Conservation (phyloP, 257 asterid genomes). For the Solanum ossicruentum region DNA sequence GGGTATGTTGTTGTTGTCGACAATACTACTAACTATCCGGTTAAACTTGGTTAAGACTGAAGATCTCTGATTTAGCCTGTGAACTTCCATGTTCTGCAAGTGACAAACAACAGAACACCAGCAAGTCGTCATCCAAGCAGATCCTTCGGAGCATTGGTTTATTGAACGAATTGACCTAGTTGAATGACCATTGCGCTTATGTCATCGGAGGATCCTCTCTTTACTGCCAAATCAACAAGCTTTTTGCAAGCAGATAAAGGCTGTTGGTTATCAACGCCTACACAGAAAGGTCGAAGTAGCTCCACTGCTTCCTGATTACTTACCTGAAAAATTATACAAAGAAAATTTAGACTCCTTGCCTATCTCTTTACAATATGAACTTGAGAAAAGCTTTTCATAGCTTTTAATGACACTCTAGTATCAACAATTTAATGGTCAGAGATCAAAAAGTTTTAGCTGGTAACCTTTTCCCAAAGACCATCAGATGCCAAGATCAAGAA, state of each 20-base stretch:
- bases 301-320: conserved; percentile 80
- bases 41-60: not conserved
- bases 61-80: not conserved
- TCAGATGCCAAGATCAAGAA: conserved; percentile 78
- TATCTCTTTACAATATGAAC: not conserved
- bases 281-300: conserved; percentile 27
- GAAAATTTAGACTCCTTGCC: not conserved
- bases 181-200: conserved; percentile 50
- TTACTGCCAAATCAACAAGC: conserved; percentile 46
- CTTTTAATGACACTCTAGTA: not conserved
- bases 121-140: not conserved
- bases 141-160: not conserved
- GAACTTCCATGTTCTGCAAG: not conserved
- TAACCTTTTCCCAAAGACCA: conserved; percentile 82
- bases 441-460: not conserved
- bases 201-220: conserved; percentile 69
- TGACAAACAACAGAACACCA: not conserved
- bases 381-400: not conserved
- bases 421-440: not conserved
- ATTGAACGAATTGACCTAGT: conserved; percentile 30
- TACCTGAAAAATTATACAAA: conserved; percentile 30
- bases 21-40: not conserved
- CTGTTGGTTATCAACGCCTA: conserved; percentile 24
- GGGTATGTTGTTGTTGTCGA: not conserved
- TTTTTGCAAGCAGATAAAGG: conserved; percentile 51